These are phyloP conservation scores for Colletotrichum plurivorum DNA, from an alignment of 2,329 filamentous ascomycete genomes.

Conservation along the genomic window DNA sequence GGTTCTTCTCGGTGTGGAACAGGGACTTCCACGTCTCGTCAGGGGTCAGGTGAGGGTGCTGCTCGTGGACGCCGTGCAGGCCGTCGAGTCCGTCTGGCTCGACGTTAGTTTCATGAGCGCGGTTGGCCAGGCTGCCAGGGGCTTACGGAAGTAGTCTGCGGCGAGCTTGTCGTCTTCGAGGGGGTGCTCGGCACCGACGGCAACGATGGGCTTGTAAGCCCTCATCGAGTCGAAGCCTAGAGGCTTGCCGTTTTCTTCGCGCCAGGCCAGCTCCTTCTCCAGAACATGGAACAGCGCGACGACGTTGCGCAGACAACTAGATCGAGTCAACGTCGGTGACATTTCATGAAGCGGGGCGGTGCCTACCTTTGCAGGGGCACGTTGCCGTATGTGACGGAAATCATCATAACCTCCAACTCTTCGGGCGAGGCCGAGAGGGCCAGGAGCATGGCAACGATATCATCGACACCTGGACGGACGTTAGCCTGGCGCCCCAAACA, in stretches of 20 bases:
- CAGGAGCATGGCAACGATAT: constrained; percentile 89
- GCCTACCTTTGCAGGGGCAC: constrained; percentile 84
- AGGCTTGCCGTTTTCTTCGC: constrained; percentile 75
- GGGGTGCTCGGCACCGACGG: constrained; percentile 88
- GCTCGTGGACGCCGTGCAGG: constrained; percentile 80
- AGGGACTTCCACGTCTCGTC: constrained; percentile 81
- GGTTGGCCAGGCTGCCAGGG: neutral
- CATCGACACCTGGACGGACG: constrained; percentile 79
- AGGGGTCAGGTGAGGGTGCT: constrained; percentile 82
- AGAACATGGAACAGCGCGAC: constrained; percentile 93
- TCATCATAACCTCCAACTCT: constrained; percentile 86
- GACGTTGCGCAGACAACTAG: constrained; percentile 87
- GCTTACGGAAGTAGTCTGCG: constrained; percentile 89
- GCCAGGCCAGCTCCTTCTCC: constrained; percentile 90
- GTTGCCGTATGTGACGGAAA: constrained; percentile 95
- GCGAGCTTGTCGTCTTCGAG: constrained; percentile 85
- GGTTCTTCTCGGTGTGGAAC: constrained; percentile 63
- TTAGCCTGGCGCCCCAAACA: neutral
- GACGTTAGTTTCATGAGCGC: constrained; percentile 23
- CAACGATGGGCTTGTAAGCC: constrained; percentile 83
- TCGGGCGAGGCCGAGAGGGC: constrained; percentile 86
- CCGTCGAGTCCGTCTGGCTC: constrained; percentile 79
- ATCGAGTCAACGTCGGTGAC: constrained; percentile 3
- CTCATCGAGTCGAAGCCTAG: constrained; percentile 82
- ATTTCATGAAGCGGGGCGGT: neutral